These are phyloP conservation scores for Exophiala sideris DNA, from an alignment of 2,329 filamentous ascomycete species.

Conservation along the genomic window DNA sequence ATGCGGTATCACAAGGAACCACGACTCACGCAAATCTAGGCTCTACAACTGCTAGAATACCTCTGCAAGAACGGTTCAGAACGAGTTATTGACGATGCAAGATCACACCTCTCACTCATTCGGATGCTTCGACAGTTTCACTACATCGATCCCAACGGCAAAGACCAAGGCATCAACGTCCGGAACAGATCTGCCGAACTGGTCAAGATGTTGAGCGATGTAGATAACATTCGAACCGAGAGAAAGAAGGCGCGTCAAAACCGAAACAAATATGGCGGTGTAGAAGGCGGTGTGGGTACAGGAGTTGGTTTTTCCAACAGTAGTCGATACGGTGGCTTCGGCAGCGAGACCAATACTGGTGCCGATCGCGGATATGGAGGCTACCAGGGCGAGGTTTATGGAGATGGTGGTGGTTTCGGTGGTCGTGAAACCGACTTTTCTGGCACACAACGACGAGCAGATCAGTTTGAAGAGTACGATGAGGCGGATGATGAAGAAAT, in stretches of 20 bases:
- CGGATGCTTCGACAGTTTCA: slow-evolving; percentile 99
- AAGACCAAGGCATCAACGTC: slow-evolving; percentile 97
- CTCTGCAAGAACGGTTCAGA: slow-evolving; percentile 98
- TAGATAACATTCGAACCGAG: slow-evolving; percentile 53
- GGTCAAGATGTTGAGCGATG: slow-evolving; percentile 83
- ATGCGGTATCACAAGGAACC: slow-evolving; percentile 5
- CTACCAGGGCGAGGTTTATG: slow-evolving; percentile 75
- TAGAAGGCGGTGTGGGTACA: slow-evolving; percentile 72
- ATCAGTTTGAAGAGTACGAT: slow-evolving; percentile 94
- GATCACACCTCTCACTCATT: slow-evolving; percentile 88
- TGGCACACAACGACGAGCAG: slow-evolving; percentile 59
- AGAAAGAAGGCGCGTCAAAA: slow-evolving; percentile 86
- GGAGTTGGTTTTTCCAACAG: slow-evolving; percentile 57
- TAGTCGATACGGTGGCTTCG: slow-evolving; percentile 80
- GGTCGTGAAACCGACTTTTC: slow-evolving; percentile 71
- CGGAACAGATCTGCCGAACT: slow-evolving; percentile 95
- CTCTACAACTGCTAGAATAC: slow-evolving; percentile 90
- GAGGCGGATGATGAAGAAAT: slow-evolving; percentile 76
- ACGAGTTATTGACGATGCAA: slow-evolving; percentile 92
- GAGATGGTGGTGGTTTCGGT: slow-evolving; percentile 92
- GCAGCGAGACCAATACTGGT: slow-evolving; percentile 60
- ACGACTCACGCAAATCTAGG: slow-evolving; percentile 38
- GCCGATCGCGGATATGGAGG: slow-evolving; percentile 44
- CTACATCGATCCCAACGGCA: slow-evolving; percentile 92
- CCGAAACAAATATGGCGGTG: slow-evolving; percentile 91